These are phyloP conservation scores for Populus deltoides DNA, from an alignment of 345 rosid species.

Conservation along the genomic window DNA sequence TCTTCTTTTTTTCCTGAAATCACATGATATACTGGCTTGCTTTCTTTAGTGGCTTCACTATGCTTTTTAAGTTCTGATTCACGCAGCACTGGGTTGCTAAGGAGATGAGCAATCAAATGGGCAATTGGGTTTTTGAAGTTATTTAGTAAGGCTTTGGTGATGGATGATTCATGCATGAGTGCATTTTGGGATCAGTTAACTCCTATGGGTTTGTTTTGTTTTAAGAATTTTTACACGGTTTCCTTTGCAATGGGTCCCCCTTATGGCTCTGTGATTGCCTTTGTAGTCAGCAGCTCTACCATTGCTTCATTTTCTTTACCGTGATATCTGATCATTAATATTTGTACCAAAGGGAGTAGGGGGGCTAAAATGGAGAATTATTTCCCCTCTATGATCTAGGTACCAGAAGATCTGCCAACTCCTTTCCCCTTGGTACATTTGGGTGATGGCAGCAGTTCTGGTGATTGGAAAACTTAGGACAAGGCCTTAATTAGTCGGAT, in stretches of 20 bases:
- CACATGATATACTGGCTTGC: neutral
- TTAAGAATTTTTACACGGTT: too few species aligned
- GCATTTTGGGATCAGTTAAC: neutral
- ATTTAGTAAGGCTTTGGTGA: neutral
- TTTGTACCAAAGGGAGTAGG: neutral
- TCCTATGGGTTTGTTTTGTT: neutral
- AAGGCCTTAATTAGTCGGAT: too few species aligned
- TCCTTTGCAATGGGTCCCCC: neutral
- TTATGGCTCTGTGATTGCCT: neutral
- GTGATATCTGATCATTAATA: neutral
- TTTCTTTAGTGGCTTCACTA: neutral
- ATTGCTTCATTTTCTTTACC: neutral
- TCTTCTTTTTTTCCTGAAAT: neutral
- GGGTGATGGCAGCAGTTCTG: neutral
- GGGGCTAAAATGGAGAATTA: too few species aligned
- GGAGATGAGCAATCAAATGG: neutral
- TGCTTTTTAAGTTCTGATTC: neutral
- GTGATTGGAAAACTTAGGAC: too few species aligned
- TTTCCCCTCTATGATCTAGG: neutral
- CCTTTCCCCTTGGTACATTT: neutral
- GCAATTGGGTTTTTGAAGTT: neutral
- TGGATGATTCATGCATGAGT: neutral
- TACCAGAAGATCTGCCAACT: neutral
- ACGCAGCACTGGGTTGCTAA: neutral
- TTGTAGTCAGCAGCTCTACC: neutral